Percentiles rank a stretch among this genome's conserved stretches.
phyloP scores from a whole-genome alignment of 179 eudicot genomes.

The Silene noctiflora region DNA sequence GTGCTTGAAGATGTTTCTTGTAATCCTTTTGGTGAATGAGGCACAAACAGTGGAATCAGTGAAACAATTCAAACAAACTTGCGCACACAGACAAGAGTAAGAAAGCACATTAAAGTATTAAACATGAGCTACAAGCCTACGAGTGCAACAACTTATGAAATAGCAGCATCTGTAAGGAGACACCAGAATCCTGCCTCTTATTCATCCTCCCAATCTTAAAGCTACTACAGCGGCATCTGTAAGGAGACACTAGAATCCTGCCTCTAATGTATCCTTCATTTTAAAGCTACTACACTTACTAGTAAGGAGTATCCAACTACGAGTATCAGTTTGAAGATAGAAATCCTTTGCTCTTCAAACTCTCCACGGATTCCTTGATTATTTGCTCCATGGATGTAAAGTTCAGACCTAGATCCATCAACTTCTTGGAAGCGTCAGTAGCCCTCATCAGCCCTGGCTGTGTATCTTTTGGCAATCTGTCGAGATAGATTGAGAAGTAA shows the following conservation, averaged over 20 bases:
- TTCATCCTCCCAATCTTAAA: neutral
- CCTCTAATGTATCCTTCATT: neutral
- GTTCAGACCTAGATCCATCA: slow-evolving; percentile 73
- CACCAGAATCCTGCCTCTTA: neutral
- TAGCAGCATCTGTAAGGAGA: neutral
- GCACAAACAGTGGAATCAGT: too few species aligned
- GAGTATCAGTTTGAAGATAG: slow-evolving; percentile 35
- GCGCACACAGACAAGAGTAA: too few species aligned
- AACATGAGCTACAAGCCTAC: too few species aligned
- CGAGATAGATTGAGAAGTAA: slow-evolving; percentile 1
- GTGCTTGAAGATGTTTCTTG: too few species aligned
- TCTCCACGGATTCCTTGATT: slow-evolving; percentile 76
- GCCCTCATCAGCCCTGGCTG: slow-evolving; percentile 80
- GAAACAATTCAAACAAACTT: too few species aligned
- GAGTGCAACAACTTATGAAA: neutral
- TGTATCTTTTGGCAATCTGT: slow-evolving; percentile 78
- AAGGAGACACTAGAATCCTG: too few species aligned
- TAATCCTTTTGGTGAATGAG: too few species aligned
- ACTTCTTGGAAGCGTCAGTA: slow-evolving; percentile 63
- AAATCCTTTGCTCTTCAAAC: slow-evolving; percentile 75
- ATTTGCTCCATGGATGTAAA: slow-evolving; percentile 78
- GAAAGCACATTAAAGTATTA: too few species aligned
- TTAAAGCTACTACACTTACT: neutral
- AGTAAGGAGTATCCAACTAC: too few species aligned
- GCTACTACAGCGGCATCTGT: neutral